Evolutionary conservation across 306 rosid genomes (phyloP), one percentile per base, ranked within the genome.

Genomic region (Cotoneaster glaucophyllus): DNA sequence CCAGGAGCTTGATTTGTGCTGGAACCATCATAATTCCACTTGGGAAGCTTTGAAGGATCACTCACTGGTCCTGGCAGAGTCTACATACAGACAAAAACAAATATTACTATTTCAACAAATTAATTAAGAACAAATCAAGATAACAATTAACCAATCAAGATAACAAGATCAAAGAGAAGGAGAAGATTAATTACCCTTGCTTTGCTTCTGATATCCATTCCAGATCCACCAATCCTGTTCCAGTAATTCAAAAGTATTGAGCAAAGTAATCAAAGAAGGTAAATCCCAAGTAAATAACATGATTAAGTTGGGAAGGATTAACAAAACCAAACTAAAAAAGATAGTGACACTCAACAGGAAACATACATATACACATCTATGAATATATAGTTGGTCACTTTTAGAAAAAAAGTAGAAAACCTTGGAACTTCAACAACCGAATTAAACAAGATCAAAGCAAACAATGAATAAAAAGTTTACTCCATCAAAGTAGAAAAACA

Each of bases 1-100:
- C 98, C 98, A 72, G 94, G 87, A 54, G 98, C 98, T 91, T 94
- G 98, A 39, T 93, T 90, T 10, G 97, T 91, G 83, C 97, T 91
- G 21, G 98, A 94, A 37, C 98, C 98, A 82, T 94, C 98, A 56
- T 87, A 94, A 62, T 86, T 94, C 98, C 98, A 94, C 73, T 87
- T 90, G 14, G 98, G 97, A 15, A 94, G 93, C 84, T 88, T 77
- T 5, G 96, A 86, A 63, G 98, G 96, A 74, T 88, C 90, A 6
- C 61, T 72, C 65, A 94, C 96, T 0, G 91, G 90, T 66, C 91
- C 91, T 4, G 96, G 14, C 62, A 94, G 88, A 37, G 98, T 91
- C 98, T 89, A 39, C 86, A 77, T 59, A 74, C 25, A 39, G 77
- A 34, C 70, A 69, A 73, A 82, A 70, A 69, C 41, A 70, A 73